Evolutionary conservation across 495 filamentous ascomycete genomes (phyloP).

Genomic region (Letharia lupina): DNA sequence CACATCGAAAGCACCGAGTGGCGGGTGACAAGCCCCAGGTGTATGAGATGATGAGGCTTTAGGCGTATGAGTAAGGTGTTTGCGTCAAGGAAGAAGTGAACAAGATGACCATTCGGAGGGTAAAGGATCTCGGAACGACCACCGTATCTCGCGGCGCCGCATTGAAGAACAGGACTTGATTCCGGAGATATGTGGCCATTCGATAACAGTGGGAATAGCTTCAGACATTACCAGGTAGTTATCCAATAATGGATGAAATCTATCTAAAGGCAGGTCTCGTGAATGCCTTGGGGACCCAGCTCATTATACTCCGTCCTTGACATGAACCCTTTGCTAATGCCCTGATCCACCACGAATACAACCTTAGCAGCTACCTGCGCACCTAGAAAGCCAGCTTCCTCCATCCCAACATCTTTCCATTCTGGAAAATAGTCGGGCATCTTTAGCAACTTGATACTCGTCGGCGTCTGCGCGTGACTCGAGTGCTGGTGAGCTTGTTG

Average conservation of each 20-base stretch:
- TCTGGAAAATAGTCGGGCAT: conserved; percentile 86
- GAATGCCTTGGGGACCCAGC: conserved; percentile 61
- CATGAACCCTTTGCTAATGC: conserved; percentile 62
- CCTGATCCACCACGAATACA: conserved; percentile 64
- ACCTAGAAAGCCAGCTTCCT: conserved; percentile 74
- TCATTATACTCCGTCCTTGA: conserved; percentile 71
- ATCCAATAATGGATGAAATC: not conserved
- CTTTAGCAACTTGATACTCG: conserved; percentile 66
- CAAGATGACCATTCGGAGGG: no score
- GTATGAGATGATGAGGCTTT: no score
- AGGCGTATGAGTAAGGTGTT: no score
- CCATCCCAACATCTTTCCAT: conserved; percentile 76
- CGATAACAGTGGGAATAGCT: not conserved
- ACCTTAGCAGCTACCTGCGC: conserved; percentile 71
- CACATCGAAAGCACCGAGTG: no score
- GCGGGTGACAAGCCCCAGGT: no score
- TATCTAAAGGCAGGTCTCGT: conserved; percentile 36
- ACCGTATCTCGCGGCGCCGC: no score
- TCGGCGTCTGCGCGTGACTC: conserved; percentile 80
- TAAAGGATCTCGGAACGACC: no score
- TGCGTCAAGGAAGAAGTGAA: no score
- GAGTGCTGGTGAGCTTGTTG: conserved; percentile 50
- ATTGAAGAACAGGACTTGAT: no score
- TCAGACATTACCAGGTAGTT: not conserved
- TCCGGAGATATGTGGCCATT: no score